These are phyloP conservation scores for Erodium maritimum DNA, from an alignment of 345 rosid species.

Conservation along the genomic window DNA sequence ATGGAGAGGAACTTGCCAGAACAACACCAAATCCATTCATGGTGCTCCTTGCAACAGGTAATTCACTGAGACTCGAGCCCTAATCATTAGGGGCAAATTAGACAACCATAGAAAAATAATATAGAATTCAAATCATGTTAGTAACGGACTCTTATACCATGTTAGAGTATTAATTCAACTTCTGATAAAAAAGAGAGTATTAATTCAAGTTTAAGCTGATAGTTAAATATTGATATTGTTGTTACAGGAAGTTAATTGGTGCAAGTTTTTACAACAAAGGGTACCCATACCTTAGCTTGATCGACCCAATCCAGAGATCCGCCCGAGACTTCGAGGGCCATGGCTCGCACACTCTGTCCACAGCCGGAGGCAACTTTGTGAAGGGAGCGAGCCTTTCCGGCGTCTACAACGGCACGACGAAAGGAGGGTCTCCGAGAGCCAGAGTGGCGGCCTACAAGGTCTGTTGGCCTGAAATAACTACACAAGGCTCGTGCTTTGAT, in stretches of 20 bases:
- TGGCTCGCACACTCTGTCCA: constrained; percentile 47
- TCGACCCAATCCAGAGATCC: neutral
- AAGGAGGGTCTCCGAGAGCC: constrained; percentile 51
- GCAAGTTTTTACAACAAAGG: constrained; percentile 15
- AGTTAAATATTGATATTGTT: too few species aligned
- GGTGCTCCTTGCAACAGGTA: too few species aligned
- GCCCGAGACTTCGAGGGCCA: constrained; percentile 38
- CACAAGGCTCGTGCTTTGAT: constrained; percentile 21
- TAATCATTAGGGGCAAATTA: too few species aligned
- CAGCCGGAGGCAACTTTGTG: constrained; percentile 33
- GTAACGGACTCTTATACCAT: too few species aligned
- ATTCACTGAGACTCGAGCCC: too few species aligned
- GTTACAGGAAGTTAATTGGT: constrained; percentile 15
- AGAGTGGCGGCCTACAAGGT: constrained; percentile 50
- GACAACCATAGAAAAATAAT: too few species aligned
- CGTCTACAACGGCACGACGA: constrained; percentile 26
- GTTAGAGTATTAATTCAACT: too few species aligned
- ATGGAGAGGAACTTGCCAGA: too few species aligned
- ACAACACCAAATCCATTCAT: too few species aligned
- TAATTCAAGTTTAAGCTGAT: too few species aligned
- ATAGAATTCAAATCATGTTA: too few species aligned
- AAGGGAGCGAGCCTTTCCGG: constrained; percentile 20
- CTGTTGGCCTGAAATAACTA: constrained; percentile 24
- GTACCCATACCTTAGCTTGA: neutral
- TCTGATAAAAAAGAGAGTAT: too few species aligned